phyloP scores from a whole-genome alignment of 2,329 filamentous ascomycete genomes.

The Colletotrichum lentis region DNA sequence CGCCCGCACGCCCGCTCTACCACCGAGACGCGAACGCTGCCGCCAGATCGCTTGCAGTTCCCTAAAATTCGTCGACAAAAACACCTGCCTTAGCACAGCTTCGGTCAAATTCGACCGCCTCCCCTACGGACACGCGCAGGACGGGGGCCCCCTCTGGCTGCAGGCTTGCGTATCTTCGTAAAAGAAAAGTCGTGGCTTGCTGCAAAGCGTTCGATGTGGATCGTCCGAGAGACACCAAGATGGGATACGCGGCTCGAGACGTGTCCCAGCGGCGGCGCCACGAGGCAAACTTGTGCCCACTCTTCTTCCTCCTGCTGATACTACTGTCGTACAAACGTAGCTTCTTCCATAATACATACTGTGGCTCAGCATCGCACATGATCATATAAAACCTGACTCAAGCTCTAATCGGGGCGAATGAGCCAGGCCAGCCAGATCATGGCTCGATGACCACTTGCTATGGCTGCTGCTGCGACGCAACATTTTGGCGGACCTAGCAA shows the following conservation, averaged over 20 bases:
- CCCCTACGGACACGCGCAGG: conserved; percentile 16
- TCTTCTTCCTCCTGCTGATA: conserved; percentile 21
- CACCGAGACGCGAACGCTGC: not conserved
- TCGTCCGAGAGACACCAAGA: not conserved
- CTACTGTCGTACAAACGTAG: conserved; percentile 27
- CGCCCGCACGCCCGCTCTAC: not conserved
- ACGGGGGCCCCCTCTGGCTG: not conserved
- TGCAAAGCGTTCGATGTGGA: not conserved
- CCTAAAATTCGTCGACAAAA: not conserved
- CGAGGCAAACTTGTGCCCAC: not conserved
- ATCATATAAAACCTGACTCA: conserved; percentile 7
- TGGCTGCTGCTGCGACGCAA: not conserved
- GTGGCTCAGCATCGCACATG: conserved; percentile 30
- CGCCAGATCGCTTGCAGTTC: conserved; percentile 3
- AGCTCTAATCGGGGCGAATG: conserved; percentile 1
- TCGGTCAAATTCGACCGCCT: conserved; percentile 19
- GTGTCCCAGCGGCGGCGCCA: not conserved
- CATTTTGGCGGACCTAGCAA: not conserved
- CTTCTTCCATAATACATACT: conserved; percentile 30
- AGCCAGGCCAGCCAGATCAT: not conserved
- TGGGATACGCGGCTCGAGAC: not conserved
- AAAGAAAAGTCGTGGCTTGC: not conserved
- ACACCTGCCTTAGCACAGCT: not conserved
- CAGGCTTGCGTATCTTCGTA: conserved; percentile 17
- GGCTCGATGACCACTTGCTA: not conserved